Percentiles rank a stretch among this genome's conserved stretches.
Conservation (phyloP, 306 rosid genomes). For the Sphenostylis stenocarpa region DNA sequence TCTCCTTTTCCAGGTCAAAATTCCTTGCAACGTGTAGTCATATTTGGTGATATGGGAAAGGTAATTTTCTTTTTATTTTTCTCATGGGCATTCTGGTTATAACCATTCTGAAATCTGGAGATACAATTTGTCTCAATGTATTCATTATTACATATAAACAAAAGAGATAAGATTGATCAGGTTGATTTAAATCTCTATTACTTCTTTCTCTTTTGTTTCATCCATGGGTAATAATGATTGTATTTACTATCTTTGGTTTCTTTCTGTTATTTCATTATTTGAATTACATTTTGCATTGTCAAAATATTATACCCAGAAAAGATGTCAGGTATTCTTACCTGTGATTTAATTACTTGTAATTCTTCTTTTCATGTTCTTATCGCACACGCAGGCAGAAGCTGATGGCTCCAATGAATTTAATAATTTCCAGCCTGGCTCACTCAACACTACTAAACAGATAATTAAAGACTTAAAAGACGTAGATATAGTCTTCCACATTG, state of each 20-base stretch:
- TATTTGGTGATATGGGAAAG: slow-evolving; percentile 99
- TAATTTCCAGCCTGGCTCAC: slow-evolving; percentile 80
- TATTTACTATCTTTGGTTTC: not conserved
- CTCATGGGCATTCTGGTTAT: not conserved
- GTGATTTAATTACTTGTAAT: slow-evolving; percentile 1
- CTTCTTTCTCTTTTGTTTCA: slow-evolving; percentile 4
- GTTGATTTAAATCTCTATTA: slow-evolving; percentile 12
- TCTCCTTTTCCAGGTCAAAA: slow-evolving; percentile 96
- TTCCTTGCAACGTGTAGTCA: slow-evolving; percentile 76
- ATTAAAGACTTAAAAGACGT: slow-evolving; percentile 67
- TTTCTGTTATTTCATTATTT: not conserved
- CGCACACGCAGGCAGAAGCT: slow-evolving; percentile 70
- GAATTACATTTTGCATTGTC: not conserved
- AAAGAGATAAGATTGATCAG: not conserved
- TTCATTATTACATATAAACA: not conserved
- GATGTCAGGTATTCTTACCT: slow-evolving; percentile 3
- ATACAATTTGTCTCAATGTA: not conserved
- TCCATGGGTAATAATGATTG: not conserved
- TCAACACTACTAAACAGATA: slow-evolving; percentile 79
- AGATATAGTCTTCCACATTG: slow-evolving; percentile 91
- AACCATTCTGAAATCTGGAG: not conserved
- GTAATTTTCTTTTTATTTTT: slow-evolving; percentile 38
- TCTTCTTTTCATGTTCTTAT: slow-evolving; percentile 22
- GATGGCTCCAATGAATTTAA: slow-evolving; percentile 96
- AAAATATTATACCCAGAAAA: not conserved